These are phyloP conservation scores for Colletotrichum lentis DNA, from an alignment of 2,329 filamentous ascomycete genomes.

Conservation along the genomic window DNA sequence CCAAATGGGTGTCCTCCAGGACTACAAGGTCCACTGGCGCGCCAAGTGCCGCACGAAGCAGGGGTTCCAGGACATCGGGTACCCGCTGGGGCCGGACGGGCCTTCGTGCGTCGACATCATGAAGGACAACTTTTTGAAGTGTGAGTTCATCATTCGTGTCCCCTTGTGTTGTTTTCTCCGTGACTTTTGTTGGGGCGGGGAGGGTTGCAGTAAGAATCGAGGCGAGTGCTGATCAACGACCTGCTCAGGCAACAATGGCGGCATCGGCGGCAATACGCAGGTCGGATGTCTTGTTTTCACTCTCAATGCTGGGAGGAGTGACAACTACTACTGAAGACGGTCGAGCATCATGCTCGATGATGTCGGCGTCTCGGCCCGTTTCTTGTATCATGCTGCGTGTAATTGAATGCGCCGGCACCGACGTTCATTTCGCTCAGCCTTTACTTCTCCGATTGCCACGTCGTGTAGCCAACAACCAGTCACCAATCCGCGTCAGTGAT, in stretches of 20 bases:
- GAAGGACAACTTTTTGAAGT: not conserved
- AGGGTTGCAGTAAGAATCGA: too few species aligned
- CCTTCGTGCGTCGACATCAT: not conserved
- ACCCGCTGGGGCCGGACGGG: not conserved
- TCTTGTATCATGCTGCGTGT: too few species aligned
- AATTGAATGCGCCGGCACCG: too few species aligned
- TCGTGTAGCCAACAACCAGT: too few species aligned
- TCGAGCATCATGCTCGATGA: not conserved
- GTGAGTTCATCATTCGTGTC: not conserved
- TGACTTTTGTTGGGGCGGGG: too few species aligned
- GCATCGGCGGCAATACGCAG: constrained; percentile 10
- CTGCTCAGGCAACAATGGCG: not conserved
- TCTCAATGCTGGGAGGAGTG: not conserved
- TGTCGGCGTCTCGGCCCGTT: too few species aligned
- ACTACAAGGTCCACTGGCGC: constrained; percentile 12
- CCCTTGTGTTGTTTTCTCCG: not conserved
- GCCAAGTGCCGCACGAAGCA: not conserved
- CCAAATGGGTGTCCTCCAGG: not conserved
- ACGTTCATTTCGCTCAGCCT: too few species aligned
- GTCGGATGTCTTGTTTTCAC: constrained; percentile 4
- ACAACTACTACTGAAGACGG: not conserved
- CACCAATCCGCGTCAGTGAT: too few species aligned
- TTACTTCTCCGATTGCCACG: too few species aligned
- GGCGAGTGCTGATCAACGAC: not conserved
- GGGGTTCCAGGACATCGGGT: not conserved